phyloP scores from a whole-genome alignment of 2,329 filamentous ascomycete species.

The Neurospora crassa region DNA sequence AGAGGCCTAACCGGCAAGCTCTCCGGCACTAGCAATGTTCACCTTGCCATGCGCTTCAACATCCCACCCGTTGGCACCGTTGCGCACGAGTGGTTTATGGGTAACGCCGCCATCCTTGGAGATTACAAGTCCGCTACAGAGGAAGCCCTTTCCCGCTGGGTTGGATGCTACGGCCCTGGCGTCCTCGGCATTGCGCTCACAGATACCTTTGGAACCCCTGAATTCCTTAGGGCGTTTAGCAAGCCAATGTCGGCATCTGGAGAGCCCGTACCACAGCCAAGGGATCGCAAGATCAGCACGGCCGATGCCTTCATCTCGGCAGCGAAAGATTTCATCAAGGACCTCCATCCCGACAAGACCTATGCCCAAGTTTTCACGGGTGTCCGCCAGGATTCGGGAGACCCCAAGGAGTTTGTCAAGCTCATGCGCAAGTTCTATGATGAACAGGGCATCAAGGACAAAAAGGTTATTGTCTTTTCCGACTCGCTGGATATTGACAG shows the following conservation, averaged over 20 bases:
- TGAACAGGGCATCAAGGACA: constrained; percentile 59
- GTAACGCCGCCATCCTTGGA: constrained; percentile 80
- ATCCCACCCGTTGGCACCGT: constrained; percentile 77
- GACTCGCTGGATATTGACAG: constrained; percentile 88
- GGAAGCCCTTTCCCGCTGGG: constrained; percentile 77
- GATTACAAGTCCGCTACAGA: constrained; percentile 82
- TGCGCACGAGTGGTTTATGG: constrained; percentile 99
- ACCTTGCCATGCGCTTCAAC: constrained; percentile 88
- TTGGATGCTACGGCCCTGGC: constrained; percentile 77
- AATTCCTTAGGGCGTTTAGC: constrained; percentile 79
- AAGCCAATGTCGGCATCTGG: constrained; percentile 36
- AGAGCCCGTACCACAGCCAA: constrained; percentile 2
- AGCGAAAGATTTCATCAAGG: constrained; percentile 31
- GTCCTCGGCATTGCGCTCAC: constrained; percentile 84
- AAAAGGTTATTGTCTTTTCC: constrained; percentile 90
- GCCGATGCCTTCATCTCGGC: constrained; percentile 23
- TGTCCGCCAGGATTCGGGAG: constrained; percentile 83
- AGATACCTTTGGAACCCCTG: constrained; percentile 88
- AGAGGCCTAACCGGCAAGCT: constrained; percentile 63
- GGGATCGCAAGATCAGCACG: constrained; percentile 23
- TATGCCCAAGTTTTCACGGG: constrained; percentile 79
- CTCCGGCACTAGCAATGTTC: constrained; percentile 89
- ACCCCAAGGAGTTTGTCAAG: constrained; percentile 71
- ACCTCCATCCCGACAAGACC: constrained; percentile 37
- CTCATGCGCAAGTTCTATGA: constrained; percentile 77